These are phyloP conservation scores for Podospora conica DNA, from an alignment of 495 filamentous ascomycete genomes.

Conservation along the genomic window DNA sequence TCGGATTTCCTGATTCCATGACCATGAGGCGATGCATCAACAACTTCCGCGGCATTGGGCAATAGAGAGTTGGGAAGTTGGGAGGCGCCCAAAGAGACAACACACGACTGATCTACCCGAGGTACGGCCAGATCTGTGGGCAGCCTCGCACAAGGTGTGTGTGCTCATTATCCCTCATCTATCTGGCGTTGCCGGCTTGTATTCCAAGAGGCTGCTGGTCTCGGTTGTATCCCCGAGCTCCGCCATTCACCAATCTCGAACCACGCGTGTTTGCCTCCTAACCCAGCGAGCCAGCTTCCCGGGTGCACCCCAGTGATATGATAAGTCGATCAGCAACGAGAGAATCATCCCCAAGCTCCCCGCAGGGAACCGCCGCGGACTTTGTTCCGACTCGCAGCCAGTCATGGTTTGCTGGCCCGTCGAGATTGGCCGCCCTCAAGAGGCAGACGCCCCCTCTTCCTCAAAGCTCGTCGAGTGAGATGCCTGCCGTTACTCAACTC, in stretches of 20 bases:
- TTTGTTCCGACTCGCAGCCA: not conserved
- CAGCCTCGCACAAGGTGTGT: not conserved
- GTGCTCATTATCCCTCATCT: not conserved
- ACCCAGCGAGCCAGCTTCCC: not conserved
- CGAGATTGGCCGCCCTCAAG: not conserved
- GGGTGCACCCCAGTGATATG: not conserved
- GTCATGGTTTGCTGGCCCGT: not conserved
- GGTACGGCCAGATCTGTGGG: not conserved
- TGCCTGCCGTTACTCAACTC: not conserved
- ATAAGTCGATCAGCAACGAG: not conserved
- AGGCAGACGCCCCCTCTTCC: not conserved
- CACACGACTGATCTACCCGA: not conserved
- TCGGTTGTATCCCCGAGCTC: not conserved
- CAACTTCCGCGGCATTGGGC: not conserved
- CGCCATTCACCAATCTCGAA: not conserved
- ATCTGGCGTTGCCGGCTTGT: not conserved
- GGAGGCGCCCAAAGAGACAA: not conserved
- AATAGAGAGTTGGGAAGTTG: too few species aligned
- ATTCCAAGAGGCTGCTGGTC: not conserved
- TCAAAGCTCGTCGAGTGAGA: not conserved
- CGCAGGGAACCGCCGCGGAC: not conserved
- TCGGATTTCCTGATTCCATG: not conserved
- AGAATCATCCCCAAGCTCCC: not conserved
- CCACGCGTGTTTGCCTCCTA: not conserved
- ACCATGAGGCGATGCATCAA: too few species aligned